Percentiles rank a stretch among this genome's conserved stretches.
Evolutionary conservation across 2,329 filamentous ascomycete species (phyloP).

Genomic region (Penicillium vulpinum): DNA sequence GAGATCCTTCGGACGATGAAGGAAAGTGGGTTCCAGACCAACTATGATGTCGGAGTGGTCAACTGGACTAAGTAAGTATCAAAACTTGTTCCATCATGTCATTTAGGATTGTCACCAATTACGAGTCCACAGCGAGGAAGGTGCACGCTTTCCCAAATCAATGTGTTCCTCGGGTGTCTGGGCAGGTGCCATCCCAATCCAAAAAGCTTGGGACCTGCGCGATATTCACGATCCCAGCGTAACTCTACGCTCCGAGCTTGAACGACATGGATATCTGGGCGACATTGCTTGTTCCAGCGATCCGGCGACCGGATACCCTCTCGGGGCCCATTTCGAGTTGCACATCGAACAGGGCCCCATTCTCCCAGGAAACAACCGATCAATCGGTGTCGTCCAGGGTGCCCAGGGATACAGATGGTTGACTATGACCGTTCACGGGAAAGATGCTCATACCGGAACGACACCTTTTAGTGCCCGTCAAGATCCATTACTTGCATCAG

Average conservation of each 20-base stretch:
- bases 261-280: slow-evolving; percentile 68
- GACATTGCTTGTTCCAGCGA: slow-evolving; percentile 53
- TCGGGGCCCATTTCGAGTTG: slow-evolving; percentile 75
- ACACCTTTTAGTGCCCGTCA: slow-evolving; percentile 63
- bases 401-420: slow-evolving; percentile 72
- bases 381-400: slow-evolving; percentile 66
- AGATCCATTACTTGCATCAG: slow-evolving; percentile 64
- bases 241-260: slow-evolving; percentile 63
- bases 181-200: slow-evolving; percentile 62
- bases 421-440: slow-evolving; percentile 62
- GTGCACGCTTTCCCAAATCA: slow-evolving; percentile 71
- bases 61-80: slow-evolving; percentile 61
- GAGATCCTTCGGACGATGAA: slow-evolving; percentile 67
- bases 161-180: slow-evolving; percentile 75
- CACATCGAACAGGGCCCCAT: slow-evolving; percentile 80
- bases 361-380: slow-evolving; percentile 60
- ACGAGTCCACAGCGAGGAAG: slow-evolving; percentile 62
- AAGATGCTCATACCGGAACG: slow-evolving; percentile 69
- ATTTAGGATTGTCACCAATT: background rate
- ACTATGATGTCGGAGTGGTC: slow-evolving; percentile 67
- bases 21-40: slow-evolving; percentile 65
- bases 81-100: background rate
- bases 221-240: slow-evolving; percentile 59
- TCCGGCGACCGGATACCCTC: slow-evolving; percentile 49
- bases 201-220: slow-evolving; percentile 58